Conservation (phyloP, 257 asterid species). For the Rubia yunnanensis region DNA sequence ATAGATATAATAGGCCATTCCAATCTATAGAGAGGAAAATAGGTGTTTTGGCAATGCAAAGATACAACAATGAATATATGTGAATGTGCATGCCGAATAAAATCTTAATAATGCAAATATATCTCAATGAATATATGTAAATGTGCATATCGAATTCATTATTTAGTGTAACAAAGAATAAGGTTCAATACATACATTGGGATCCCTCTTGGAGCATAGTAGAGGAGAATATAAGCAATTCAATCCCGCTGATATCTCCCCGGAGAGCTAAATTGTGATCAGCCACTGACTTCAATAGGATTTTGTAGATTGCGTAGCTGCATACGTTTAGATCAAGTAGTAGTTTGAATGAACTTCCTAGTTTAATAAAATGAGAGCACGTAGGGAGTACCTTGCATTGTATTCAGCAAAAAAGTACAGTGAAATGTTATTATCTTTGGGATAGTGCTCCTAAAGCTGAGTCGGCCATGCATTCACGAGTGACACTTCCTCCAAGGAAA, state of each 20-base stretch:
- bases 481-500: slow-evolving; percentile 18
- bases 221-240: slow-evolving; percentile 20
- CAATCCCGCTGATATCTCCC: slow-evolving; percentile 15
- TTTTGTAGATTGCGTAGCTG: slow-evolving; percentile 17
- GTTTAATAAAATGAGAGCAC: neutral
- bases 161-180: neutral
- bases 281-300: slow-evolving; percentile 14
- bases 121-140: neutral
- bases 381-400: neutral
- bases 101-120: no score
- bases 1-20: slow-evolving; percentile 18
- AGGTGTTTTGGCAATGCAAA: neutral
- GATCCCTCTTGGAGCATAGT: slow-evolving; percentile 15
- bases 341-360: neutral
- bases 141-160: neutral
- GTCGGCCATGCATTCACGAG: slow-evolving; percentile 15
- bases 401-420: slow-evolving; percentile 22
- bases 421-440: slow-evolving; percentile 15
- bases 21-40: slow-evolving; percentile 8
- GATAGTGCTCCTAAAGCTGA: slow-evolving; percentile 14
- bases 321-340: neutral
- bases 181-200: slow-evolving; percentile 11
- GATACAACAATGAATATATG: neutral
- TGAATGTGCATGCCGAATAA: neutral
- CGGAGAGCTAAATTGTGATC: slow-evolving; percentile 14